phyloP scores from a whole-genome alignment of 371 early-diverging fungal species.

The Lichtheimia ornata region DNA sequence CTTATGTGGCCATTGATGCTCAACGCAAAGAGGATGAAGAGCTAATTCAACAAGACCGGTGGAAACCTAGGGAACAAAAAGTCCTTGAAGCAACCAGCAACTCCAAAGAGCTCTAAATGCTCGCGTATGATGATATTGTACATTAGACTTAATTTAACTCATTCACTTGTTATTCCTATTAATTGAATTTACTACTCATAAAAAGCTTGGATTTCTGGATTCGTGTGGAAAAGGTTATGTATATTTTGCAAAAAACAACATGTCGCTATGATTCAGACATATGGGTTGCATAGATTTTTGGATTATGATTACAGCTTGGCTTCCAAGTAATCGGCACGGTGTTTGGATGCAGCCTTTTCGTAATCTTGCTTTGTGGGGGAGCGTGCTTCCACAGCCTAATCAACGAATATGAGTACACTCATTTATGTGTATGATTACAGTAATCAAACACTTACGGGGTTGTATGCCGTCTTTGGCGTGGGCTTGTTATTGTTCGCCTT shows the following conservation, averaged over 20 bases:
- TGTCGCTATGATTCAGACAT: too few relatives aligned
- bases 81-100: too few relatives aligned
- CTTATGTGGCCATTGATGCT: constrained; percentile 20
- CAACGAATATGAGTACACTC: neutral
- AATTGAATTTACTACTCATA: too few relatives aligned
- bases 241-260: too few relatives aligned
- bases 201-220: too few relatives aligned
- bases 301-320: constrained; percentile 34
- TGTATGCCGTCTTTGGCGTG: constrained; percentile 66
- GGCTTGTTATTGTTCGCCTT: constrained; percentile 47
- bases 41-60: constrained; percentile 14
- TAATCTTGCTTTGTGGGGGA: constrained; percentile 62
- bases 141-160: too few relatives aligned
- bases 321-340: constrained; percentile 45
- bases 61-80: constrained; percentile 12
- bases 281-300: too few relatives aligned
- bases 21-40: constrained; percentile 22
- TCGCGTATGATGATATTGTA: too few relatives aligned
- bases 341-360: constrained; percentile 55
- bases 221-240: too few relatives aligned
- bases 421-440: neutral
- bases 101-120: too few relatives aligned
- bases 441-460: constrained; percentile 47
- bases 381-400: constrained; percentile 61
- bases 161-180: too few relatives aligned